A percentile compares a stretch with the other conserved stretches of the same genome.
phyloP scores from a whole-genome alignment of 106 monocot species.

The Vanilla planifolia region DNA sequence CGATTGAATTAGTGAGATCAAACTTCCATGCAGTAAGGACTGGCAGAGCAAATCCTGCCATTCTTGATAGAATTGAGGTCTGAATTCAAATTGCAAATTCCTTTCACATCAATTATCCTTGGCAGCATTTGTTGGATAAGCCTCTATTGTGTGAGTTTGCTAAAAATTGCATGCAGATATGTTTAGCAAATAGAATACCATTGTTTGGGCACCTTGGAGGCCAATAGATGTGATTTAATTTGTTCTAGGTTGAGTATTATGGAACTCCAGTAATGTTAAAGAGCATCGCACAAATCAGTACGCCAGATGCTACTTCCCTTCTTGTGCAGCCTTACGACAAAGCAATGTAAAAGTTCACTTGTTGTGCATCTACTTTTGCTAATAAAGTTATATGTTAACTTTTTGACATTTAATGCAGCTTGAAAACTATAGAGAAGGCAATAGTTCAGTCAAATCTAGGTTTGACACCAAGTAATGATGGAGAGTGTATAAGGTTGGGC shows the following conservation, averaged over 20 bases:
- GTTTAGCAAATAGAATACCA: neutral
- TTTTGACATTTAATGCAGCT: constrained; percentile 26
- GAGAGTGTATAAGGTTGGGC: constrained; percentile 69
- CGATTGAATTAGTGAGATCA: constrained; percentile 61
- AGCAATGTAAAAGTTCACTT: constrained; percentile 47
- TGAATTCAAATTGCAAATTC: neutral
- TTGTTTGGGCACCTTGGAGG: neutral
- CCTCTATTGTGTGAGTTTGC: no score
- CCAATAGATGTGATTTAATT: no score
- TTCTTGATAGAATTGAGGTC: constrained; percentile 95
- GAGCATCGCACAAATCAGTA: constrained; percentile 91
- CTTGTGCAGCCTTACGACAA: constrained; percentile 94
- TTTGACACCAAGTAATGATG: constrained; percentile 91
- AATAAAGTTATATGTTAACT: neutral
- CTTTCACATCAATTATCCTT: neutral
- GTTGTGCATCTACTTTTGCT: neutral
- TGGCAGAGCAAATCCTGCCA: constrained; percentile 89
- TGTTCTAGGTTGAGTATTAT: constrained; percentile 88
- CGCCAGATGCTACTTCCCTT: constrained; percentile 84
- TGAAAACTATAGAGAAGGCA: constrained; percentile 92
- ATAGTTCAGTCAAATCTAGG: constrained; percentile 82
- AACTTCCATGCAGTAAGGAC: constrained; percentile 92
- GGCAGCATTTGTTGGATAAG: neutral
- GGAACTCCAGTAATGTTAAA: constrained; percentile 90
- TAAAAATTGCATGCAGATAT: neutral